Percentiles rank a stretch among this genome's conserved stretches.
Conservation (phyloP, 225 moss, liverwort and hornwort species). For the Ulota crispa region DNA sequence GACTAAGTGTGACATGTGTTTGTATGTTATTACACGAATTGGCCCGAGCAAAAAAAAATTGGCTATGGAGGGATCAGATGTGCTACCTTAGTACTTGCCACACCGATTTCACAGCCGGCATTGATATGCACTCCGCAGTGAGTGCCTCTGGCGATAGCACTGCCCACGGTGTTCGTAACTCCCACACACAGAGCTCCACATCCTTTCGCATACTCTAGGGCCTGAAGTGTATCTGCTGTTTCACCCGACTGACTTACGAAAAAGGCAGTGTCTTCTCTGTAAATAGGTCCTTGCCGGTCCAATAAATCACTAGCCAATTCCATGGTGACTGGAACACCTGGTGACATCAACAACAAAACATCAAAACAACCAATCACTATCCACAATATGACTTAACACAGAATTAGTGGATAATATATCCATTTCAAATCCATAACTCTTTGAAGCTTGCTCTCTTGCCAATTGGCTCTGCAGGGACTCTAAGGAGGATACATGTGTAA, state of each 20-base stretch:
- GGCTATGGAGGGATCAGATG: not conserved
- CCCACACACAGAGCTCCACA: constrained; percentile 98
- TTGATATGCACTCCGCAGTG: constrained; percentile 98
- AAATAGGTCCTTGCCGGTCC: constrained; percentile 92
- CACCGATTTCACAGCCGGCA: constrained; percentile 99
- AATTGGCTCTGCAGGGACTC: not conserved
- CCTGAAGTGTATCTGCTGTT: constrained; percentile 96
- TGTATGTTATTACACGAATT: not conserved
- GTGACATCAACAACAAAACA: constrained; percentile 1
- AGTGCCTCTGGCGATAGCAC: constrained; percentile 97
- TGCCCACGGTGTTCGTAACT: constrained; percentile 97
- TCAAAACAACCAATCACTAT: constrained; percentile 6
- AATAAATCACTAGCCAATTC: constrained; percentile 97
- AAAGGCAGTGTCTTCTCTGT: constrained; percentile 94
- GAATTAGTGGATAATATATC: not conserved
- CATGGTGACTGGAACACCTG: constrained; percentile 99
- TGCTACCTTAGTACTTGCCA: constrained; percentile 94
- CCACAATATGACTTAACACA: not conserved
- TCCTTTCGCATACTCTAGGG: constrained; percentile 83
- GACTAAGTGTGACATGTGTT: not conserved
- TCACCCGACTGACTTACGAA: constrained; percentile 99
- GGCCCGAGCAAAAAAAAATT: not conserved
- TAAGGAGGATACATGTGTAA: not conserved
- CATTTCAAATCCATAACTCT: not conserved
- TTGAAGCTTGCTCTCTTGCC: not conserved